Conservation (phyloP, 441 rosid genomes). For the Melastoma candidum region DNA sequence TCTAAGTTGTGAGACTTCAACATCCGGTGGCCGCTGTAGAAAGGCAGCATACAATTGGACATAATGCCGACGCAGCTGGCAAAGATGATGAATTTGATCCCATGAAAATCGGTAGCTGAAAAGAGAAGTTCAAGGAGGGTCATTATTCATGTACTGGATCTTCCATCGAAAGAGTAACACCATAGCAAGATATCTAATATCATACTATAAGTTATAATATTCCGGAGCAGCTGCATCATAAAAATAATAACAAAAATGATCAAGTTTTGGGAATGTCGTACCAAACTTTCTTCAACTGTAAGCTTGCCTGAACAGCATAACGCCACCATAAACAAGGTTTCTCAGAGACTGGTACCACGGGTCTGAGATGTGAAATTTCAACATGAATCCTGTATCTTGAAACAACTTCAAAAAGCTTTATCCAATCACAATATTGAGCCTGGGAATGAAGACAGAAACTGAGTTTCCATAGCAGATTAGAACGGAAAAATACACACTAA, state of each 20-base stretch:
- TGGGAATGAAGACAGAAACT: conserved; percentile 26
- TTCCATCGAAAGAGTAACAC: conserved; percentile 1
- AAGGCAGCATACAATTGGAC: conserved; percentile 76
- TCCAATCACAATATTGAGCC: conserved; percentile 98
- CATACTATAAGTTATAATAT: not conserved
- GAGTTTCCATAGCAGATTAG: not conserved
- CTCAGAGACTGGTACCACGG: conserved; percentile 61
- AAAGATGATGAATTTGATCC: conserved; percentile 72
- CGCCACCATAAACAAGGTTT: conserved; percentile 80
- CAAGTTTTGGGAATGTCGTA: conserved; percentile 16
- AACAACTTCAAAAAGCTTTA: conserved; percentile 84
- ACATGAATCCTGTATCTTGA: conserved; percentile 73
- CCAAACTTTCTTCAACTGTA: conserved; percentile 86
- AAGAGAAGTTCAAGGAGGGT: conserved; percentile 15
- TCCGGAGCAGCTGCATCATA: not conserved
- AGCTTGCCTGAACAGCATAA: conserved; percentile 78
- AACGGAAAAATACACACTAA: too few species aligned
- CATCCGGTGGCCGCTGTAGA: conserved; percentile 61
- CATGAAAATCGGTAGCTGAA: conserved; percentile 83
- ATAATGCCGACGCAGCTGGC: conserved; percentile 82
- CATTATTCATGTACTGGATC: conserved; percentile 11
- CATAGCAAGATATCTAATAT: not conserved
- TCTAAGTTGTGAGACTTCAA: conserved; percentile 50
- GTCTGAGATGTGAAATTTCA: conserved; percentile 91
- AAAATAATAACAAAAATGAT: conserved; percentile 1